phyloP scores from a whole-genome alignment of 1,139 yeast species.

The Saccharomyces hybrid region DNA sequence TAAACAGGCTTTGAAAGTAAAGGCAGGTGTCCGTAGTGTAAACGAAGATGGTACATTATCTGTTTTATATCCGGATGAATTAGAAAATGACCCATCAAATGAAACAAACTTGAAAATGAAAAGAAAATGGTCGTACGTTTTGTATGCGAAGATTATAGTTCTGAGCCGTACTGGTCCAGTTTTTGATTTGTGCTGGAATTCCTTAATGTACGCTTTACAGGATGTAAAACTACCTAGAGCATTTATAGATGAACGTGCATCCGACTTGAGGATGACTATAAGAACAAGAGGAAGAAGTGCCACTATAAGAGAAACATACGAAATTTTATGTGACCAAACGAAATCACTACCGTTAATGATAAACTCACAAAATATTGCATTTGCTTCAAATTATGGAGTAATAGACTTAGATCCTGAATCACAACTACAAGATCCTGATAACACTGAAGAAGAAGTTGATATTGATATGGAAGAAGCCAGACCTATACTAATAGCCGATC shows the following conservation, averaged over 20 bases:
- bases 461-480: conserved; percentile 20
- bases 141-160: conserved; percentile 69
- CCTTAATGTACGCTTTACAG: conserved; percentile 56
- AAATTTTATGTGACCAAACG: conserved; percentile 39
- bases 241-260: conserved; percentile 50
- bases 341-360: conserved; percentile 33
- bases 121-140: conserved; percentile 50
- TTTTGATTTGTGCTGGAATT: conserved; percentile 68
- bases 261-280: conserved; percentile 44
- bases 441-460: conserved; percentile 29
- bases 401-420: conserved; percentile 38
- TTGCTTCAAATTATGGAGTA: conserved; percentile 61
- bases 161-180: conserved; percentile 78
- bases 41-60: conserved; percentile 34
- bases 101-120: conserved; percentile 14
- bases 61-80: conserved; percentile 38
- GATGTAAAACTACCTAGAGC: conserved; percentile 59
- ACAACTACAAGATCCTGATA: conserved; percentile 29
- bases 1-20: conserved; percentile 38
- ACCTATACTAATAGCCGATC: conserved; percentile 51
- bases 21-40: conserved; percentile 43
- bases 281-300: conserved; percentile 46
- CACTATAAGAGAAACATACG: conserved; percentile 38
- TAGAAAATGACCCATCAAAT: conserved; percentile 26
- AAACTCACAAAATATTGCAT: conserved; percentile 35